Evolutionary conservation across 108 stramenopile genomes (phyloP).

Genomic region (Nitzschia sp.): DNA sequence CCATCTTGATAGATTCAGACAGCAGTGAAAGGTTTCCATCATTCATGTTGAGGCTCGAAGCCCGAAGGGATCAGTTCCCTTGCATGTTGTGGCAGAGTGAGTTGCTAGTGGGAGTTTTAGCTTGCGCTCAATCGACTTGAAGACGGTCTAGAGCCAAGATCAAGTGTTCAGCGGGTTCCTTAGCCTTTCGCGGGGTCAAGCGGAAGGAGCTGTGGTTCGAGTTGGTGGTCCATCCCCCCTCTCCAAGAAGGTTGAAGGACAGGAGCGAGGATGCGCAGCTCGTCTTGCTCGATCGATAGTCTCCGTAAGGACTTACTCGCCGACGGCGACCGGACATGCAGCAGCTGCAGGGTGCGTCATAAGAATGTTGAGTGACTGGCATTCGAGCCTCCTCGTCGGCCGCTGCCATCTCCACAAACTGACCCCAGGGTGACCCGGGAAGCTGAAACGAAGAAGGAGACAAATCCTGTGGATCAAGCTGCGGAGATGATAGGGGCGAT

Average conservation of each 20-base stretch:
- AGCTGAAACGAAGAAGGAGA: neutral
- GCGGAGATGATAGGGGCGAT: slow-evolving; percentile 11
- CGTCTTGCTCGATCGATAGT: neutral
- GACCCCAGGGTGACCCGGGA: slow-evolving; percentile 25
- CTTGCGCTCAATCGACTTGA: slow-evolving; percentile 6
- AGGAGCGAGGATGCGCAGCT: neutral
- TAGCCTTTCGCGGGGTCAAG: neutral
- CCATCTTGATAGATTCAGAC: too few relatives aligned
- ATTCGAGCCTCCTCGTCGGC: neutral
- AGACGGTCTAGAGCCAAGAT: slow-evolving; percentile 11
- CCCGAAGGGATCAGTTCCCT: too few relatives aligned
- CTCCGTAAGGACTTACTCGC: slow-evolving; percentile 1
- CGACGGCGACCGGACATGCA: slow-evolving; percentile 1
- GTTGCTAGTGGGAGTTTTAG: too few relatives aligned
- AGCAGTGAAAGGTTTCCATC: too few relatives aligned
- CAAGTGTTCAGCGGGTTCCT: slow-evolving; percentile 12
- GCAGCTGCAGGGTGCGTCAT: slow-evolving; percentile 1
- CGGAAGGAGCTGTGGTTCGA: slow-evolving; percentile 9
- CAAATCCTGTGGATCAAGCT: neutral
- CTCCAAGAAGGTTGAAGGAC: neutral
- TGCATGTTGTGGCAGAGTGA: too few relatives aligned
- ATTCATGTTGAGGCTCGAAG: too few relatives aligned
- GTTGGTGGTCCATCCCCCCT: neutral
- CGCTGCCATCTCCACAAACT: slow-evolving; percentile 29
- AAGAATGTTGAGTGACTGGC: neutral